A percentile compares a stretch with the other conserved stretches of the same genome.
Evolutionary conservation across 768 basidiomycete genomes (phyloP).

Genomic region (Hygrocybe coccinea): DNA sequence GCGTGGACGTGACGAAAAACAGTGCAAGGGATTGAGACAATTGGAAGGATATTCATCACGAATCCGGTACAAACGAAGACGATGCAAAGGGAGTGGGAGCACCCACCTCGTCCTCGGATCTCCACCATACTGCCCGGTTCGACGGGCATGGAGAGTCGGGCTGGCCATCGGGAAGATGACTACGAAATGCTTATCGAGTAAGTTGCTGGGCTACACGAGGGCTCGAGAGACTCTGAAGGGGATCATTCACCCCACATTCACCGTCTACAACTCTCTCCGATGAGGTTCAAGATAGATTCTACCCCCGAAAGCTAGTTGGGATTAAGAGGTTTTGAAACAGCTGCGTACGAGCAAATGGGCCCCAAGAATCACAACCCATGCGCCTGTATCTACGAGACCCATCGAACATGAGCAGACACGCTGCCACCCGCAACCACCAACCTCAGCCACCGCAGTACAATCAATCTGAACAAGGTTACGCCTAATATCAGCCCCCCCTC

Average conservation of each 20-base stretch:
- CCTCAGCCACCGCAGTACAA: slow-evolving; percentile 17
- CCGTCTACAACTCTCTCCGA: slow-evolving; percentile 59
- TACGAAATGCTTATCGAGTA: slow-evolving; percentile 44
- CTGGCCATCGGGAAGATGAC: slow-evolving; percentile 41
- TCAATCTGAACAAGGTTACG: neutral
- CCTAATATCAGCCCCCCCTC: slow-evolving; percentile 4
- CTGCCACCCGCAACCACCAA: slow-evolving; percentile 26
- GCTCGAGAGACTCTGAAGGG: slow-evolving; percentile 44
- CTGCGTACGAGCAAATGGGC: slow-evolving; percentile 45
- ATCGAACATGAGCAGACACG: slow-evolving; percentile 22
- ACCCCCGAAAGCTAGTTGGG: slow-evolving; percentile 32
- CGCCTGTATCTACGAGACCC: slow-evolving; percentile 17
- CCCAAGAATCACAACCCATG: slow-evolving; percentile 9
- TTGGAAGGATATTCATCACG: too few species aligned
- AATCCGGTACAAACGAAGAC: slow-evolving; percentile 30
- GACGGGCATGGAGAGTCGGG: slow-evolving; percentile 27
- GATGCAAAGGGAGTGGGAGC: slow-evolving; percentile 29
- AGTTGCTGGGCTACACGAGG: slow-evolving; percentile 26
- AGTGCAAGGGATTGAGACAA: too few species aligned
- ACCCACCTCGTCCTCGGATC: slow-evolving; percentile 52
- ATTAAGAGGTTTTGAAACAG: slow-evolving; percentile 53
- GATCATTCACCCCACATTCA: slow-evolving; percentile 63
- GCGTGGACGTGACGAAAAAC: slow-evolving; percentile 70
- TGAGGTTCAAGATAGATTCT: slow-evolving; percentile 30
- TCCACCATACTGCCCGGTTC: slow-evolving; percentile 26